Percentiles rank a stretch among this genome's conserved stretches.
phyloP scores from a whole-genome alignment of 345 rosid species.

The Hevea brasiliensis region DNA sequence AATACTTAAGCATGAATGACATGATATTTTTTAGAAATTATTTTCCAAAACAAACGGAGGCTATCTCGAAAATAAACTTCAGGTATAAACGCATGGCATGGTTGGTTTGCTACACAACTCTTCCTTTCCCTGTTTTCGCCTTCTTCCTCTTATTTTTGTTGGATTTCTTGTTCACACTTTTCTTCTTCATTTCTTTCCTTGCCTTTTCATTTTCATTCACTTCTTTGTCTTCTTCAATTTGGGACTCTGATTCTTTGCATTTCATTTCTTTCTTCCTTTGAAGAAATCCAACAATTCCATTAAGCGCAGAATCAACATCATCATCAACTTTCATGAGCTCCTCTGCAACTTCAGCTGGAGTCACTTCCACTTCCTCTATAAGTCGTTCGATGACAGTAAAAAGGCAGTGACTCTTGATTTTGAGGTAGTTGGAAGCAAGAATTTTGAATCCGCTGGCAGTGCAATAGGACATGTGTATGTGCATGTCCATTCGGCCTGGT shows the following conservation, averaged over 20 bases:
- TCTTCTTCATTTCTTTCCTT: neutral
- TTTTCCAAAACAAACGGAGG: no score
- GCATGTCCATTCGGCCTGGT: constrained; percentile 26
- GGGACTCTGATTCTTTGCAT: neutral
- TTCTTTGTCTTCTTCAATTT: constrained; percentile 3
- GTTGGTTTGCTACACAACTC: neutral
- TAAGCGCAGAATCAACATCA: constrained; percentile 14
- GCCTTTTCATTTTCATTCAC: neutral
- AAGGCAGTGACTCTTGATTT: neutral
- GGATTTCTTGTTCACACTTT: neutral
- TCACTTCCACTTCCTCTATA: constrained; percentile 6
- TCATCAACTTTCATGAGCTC: constrained; percentile 21
- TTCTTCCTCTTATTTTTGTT: neutral
- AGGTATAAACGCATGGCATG: no score
- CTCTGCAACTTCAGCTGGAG: constrained; percentile 23
- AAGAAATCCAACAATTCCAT: constrained; percentile 26
- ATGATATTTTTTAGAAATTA: no score
- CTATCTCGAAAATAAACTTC: no score
- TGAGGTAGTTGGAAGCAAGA: constrained; percentile 16
- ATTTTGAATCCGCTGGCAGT: constrained; percentile 10
- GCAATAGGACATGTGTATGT: constrained; percentile 25
- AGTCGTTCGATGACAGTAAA: neutral
- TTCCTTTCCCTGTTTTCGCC: neutral
- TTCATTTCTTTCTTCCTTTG: neutral
- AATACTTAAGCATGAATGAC: no score